phyloP scores from a whole-genome alignment of 2,329 filamentous ascomycete species.

The Magnaporthiopsis incrustans region DNA sequence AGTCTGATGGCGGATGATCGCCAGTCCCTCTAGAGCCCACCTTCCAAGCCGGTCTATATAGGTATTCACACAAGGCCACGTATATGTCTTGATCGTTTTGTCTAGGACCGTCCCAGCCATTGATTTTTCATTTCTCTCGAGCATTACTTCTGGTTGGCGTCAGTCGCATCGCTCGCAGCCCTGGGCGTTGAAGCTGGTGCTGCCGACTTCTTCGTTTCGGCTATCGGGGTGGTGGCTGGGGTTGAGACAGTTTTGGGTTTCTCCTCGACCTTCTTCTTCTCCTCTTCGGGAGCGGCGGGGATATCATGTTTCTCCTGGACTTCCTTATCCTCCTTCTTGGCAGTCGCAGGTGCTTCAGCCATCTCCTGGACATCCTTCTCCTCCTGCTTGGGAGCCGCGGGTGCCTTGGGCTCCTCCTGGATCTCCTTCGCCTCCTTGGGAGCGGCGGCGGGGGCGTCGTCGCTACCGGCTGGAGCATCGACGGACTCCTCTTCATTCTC shows the following conservation, averaged over 20 bases:
- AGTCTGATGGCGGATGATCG: neutral
- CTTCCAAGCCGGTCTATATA: neutral
- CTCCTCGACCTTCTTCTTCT: neutral
- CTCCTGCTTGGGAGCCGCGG: no score
- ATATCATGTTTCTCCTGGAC: no score
- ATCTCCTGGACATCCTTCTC: no score
- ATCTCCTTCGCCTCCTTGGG: neutral
- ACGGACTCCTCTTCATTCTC: conserved; percentile 44
- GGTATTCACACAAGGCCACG: neutral
- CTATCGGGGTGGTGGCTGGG: no score
- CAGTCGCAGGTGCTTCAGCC: no score
- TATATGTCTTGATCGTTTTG: neutral
- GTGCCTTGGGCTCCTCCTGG: neutral
- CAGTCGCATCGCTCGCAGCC: conserved; percentile 21
- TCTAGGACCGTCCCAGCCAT: neutral
- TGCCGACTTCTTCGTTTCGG: neutral
- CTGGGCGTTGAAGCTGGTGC: conserved; percentile 13
- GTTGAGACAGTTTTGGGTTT: neutral
- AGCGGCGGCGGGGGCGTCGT: neutral
- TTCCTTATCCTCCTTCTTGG: no score
- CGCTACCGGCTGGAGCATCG: neutral
- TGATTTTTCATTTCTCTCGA: neutral
- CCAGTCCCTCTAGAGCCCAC: neutral
- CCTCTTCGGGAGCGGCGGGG: neutral
- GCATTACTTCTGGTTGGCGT: conserved; percentile 18